Evolutionary conservation across 495 filamentous ascomycete species (phyloP), one percentile per base, ranked within the genome.

Genomic region (Pyrenula aspistea): DNA sequence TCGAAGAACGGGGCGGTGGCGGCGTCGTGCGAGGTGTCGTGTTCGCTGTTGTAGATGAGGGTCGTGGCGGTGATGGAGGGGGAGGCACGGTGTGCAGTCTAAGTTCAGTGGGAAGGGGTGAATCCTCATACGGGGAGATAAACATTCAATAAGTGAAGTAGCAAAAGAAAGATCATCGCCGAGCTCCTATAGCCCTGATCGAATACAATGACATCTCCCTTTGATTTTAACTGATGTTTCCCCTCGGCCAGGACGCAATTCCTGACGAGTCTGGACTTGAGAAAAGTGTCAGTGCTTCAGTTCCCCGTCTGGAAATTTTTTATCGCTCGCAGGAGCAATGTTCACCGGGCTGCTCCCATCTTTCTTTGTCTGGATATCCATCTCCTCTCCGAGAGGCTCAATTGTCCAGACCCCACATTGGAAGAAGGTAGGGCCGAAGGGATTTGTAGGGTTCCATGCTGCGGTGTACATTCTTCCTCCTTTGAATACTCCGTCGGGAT

Each of bases 1-100:
- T 68, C 51, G 53, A 78, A 79, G 62, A 72, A 81, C 0, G 76
- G 71, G 53, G 62, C 61, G 47, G 73, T 64, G 2, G 65, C 63
- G 0, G 65, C 62, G 56, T 80, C 77, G 53, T 73, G 68, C 1
- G 72, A 72, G 55, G 76, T 72, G 51, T 82, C 78, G 47, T 76
- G 71, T 0, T 65, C 57, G 1, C 78, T 78, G 55, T 83, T 81
- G 24, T 76, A 67, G 1, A 83, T 59, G 4, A 81, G 63, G 3
- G 72, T 74, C 1, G 65, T 59, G 0, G 64, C 72, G 3, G 60
- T 61, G 49, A 81, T 77, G 15, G 69, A 63, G 22, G 60, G 55
- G 54, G n/a, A 74, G 53, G 10, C 56, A 25, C 1, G 59, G 53
- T 24, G 62, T 66, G 8, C 68, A 65, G 22, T 70, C 64, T 72